A percentile compares a stretch with the other conserved stretches of the same genome.
Evolutionary conservation across 371 early-diverging fungal genomes (phyloP).

Genomic region (Mortierella polycephala): DNA sequence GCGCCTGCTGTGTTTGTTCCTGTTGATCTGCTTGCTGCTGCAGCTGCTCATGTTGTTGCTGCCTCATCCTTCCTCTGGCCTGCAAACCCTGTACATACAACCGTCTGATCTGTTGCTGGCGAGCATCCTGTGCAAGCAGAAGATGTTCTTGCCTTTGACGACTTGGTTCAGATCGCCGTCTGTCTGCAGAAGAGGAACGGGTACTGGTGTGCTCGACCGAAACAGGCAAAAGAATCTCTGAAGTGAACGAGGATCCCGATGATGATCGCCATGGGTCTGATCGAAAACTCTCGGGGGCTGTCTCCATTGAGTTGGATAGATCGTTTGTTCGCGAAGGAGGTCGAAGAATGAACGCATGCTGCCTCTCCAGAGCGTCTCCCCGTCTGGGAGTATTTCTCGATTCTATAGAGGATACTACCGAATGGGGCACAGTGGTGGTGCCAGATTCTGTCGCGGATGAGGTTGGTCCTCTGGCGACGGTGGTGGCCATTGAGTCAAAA

Average conservation of each 20-base stretch:
- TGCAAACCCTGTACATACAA: constrained; percentile 24
- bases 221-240: constrained; percentile 1
- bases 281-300: constrained; percentile 22
- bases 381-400: constrained; percentile 8
- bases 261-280: not conserved
- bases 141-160: constrained; percentile 10
- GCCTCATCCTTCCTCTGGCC: constrained; percentile 14
- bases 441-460: constrained; percentile 1
- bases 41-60: constrained; percentile 8
- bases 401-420: not conserved
- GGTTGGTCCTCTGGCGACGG: not conserved
- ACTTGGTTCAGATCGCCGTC: not conserved
- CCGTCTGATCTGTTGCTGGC: constrained; percentile 25
- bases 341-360: constrained; percentile 20
- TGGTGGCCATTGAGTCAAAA: not conserved
- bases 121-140: constrained; percentile 28
- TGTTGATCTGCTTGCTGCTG: constrained; percentile 18
- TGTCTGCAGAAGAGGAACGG: constrained; percentile 3
- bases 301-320: constrained; percentile 14
- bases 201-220: not conserved
- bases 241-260: not conserved
- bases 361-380: constrained; percentile 22
- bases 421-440: not conserved
- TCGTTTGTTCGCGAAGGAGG: constrained; percentile 11
- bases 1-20: not conserved